These are phyloP conservation scores for Pichia eremophila DNA, from an alignment of 805 yeast species.

Conservation along the genomic window DNA sequence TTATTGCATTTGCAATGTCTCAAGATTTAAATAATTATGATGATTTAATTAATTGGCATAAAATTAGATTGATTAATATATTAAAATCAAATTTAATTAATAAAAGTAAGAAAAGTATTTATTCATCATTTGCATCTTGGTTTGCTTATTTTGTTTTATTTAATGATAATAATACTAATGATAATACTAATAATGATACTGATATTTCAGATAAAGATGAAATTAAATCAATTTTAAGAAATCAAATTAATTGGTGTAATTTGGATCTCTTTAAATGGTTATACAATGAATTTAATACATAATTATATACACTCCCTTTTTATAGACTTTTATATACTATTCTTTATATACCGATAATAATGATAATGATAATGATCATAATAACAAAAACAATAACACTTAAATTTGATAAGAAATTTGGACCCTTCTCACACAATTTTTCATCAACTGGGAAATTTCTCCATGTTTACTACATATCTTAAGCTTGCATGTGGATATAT, in stretches of 20 bases:
- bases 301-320: neutral
- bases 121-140: constrained; percentile 5
- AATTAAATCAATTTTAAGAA: neutral
- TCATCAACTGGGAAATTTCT: no score
- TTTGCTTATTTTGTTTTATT: constrained; percentile 4
- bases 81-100: constrained; percentile 4
- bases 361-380: no score
- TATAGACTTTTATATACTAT: neutral
- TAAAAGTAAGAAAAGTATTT: constrained; percentile 6
- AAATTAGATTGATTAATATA: constrained; percentile 23
- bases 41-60: constrained; percentile 31
- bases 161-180: constrained; percentile 2
- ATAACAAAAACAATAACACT: no score
- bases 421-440: no score
- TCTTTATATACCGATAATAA: no score
- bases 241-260: constrained; percentile 5
- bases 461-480: no score
- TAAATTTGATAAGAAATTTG: no score
- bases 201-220: neutral
- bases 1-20: constrained; percentile 7
- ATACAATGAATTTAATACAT: neutral
- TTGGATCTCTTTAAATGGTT: constrained; percentile 7
- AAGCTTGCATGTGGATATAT: no score
- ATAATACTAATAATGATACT: constrained; percentile 3
- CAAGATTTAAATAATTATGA: constrained; percentile 9